phyloP scores from a whole-genome alignment of 768 basidiomycete genomes.

The Phanerodontia chrysosporium region DNA sequence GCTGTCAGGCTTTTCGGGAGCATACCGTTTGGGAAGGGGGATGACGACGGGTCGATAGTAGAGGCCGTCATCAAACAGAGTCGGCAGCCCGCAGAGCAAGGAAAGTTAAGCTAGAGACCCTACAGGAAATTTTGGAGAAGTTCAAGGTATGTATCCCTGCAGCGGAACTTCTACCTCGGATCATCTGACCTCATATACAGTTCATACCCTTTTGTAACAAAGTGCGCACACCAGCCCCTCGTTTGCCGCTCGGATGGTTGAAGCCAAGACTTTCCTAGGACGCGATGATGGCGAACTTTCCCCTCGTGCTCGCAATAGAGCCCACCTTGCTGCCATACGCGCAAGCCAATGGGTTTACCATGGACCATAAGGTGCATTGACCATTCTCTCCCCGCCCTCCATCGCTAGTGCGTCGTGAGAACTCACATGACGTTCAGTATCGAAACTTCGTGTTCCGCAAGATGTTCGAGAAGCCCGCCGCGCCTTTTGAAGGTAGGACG shows the following conservation, averaged over 20 bases:
- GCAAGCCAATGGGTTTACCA: slow-evolving; percentile 66
- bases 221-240: slow-evolving; percentile 34
- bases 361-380: slow-evolving; percentile 66
- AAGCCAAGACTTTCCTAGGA: slow-evolving; percentile 41
- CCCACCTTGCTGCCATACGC: slow-evolving; percentile 71
- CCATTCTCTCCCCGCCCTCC: background rate
- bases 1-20: slow-evolving; percentile 58
- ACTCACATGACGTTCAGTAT: slow-evolving; percentile 41
- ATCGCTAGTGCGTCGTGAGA: background rate
- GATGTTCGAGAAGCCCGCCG: slow-evolving; percentile 66
- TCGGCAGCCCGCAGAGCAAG: slow-evolving; percentile 57
- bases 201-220: slow-evolving; percentile 76
- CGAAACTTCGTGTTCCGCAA: slow-evolving; percentile 85
- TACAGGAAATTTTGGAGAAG: slow-evolving; percentile 63
- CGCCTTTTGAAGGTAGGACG: slow-evolving; percentile 46
- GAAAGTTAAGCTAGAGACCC: slow-evolving; percentile 56
- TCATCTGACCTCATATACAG: slow-evolving; percentile 30
- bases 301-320: slow-evolving; percentile 72
- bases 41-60: slow-evolving; percentile 72
- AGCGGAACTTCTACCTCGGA: slow-evolving; percentile 6
- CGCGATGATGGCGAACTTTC: slow-evolving; percentile 73
- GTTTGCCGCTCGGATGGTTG: background rate
- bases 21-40: slow-evolving; percentile 66
- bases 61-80: slow-evolving; percentile 65
- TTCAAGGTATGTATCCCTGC: slow-evolving; percentile 47